These are phyloP conservation scores for Teunomyces cretensis DNA, from an alignment of 805 yeast species.

Conservation along the genomic window DNA sequence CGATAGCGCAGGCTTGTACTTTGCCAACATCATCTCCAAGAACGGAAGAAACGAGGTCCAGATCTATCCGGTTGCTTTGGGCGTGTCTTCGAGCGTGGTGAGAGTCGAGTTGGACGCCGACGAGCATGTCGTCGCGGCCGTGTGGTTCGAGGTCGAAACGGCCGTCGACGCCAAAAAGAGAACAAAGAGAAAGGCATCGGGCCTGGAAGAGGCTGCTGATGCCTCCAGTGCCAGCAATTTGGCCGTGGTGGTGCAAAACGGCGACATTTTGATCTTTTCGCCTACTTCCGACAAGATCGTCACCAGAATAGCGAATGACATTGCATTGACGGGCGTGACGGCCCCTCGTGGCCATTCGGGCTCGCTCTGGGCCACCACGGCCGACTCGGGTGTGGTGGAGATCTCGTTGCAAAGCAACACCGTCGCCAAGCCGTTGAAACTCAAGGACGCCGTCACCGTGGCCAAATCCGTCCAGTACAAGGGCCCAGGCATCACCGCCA, in stretches of 20 bases:
- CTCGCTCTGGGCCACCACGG: conserved; percentile 25
- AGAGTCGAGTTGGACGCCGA: conserved; percentile 43
- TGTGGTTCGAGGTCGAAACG: conserved; percentile 32
- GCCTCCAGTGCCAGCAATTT: conserved; percentile 15
- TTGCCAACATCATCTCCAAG: conserved; percentile 42
- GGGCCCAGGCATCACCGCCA: conserved; percentile 11
- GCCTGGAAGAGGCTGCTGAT: neutral
- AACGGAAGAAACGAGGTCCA: conserved; percentile 48
- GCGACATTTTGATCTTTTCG: conserved; percentile 44
- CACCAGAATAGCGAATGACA: conserved; percentile 30
- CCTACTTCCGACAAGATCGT: conserved; percentile 41
- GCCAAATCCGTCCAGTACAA: conserved; percentile 17
- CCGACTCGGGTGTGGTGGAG: conserved; percentile 13
- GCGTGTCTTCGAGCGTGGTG: conserved; percentile 18
- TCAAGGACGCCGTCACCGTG: conserved; percentile 17
- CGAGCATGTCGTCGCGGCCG: conserved; percentile 32
- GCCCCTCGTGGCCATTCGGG: conserved; percentile 5
- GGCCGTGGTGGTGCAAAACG: conserved; percentile 32
- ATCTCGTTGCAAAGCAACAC: conserved; percentile 28
- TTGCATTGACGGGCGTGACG: conserved; percentile 16
- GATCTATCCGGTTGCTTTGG: conserved; percentile 30
- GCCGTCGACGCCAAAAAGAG: conserved; percentile 22
- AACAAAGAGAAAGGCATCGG: conserved; percentile 8
- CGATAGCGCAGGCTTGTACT: conserved; percentile 29
- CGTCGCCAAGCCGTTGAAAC: conserved; percentile 16